Evolutionary conservation across 306 rosid genomes (phyloP), one percentile per base, ranked within the genome.

Genomic region (Purshia tridentata): DNA sequence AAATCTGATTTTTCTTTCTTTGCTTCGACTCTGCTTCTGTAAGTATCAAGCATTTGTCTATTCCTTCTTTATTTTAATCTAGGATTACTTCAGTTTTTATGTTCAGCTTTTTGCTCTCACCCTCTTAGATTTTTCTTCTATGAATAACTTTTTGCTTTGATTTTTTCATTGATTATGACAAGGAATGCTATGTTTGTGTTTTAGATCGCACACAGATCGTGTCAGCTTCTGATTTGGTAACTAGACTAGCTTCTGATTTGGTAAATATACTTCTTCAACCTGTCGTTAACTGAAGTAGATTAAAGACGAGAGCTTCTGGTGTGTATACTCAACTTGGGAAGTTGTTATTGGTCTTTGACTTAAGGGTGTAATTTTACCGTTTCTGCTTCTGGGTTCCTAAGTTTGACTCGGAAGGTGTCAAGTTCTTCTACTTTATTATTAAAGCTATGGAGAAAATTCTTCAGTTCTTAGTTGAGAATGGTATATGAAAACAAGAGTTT

Each of bases 171-270:
- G 47, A 16, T 57, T 44, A n/a, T 44, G 57, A 48, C 48, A 9
- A 39, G 49, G 51, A 72, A 75, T 75, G 42, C 35, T 50, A 19
- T 70, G 45, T 75, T 45, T 61, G 75, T 53, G 51, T 83, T 83
- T 35, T 49, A 73, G 84, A 83, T 83, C 84, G 76, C 59, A 76
- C 78, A 65, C 83, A 67, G 81, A 83, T 79, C 71, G 69, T 53
- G 70, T 65, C 69, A 76, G 70, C 59, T 37, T 11, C 40, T 19
- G n/a, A 51, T 23, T 23, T 23, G 72, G 71, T 22, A 45, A 37
- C 46, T 23, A 58, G 65, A 63, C 18, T 70, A 54, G 60, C 54
- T 65, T 23, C 70, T 69, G 57, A 61, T 64, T 69, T 76, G 47
- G 67, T 20, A 52, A 50, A 54, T 19, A 37, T 59, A 1, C 35